These are phyloP conservation scores for Hyaloscypha bicolor DNA, from an alignment of 495 filamentous ascomycete genomes.

Conservation along the genomic window DNA sequence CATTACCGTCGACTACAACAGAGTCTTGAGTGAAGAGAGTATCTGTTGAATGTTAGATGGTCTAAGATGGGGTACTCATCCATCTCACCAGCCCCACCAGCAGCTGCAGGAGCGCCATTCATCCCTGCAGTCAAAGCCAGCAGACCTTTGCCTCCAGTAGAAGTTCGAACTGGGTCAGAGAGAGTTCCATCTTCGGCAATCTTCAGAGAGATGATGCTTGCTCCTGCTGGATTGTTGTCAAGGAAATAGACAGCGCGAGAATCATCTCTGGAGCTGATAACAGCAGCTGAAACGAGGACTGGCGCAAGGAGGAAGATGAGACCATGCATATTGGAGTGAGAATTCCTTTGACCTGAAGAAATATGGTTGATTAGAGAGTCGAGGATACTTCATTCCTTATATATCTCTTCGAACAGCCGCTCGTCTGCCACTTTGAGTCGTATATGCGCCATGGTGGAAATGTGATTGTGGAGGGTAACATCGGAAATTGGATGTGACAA, in stretches of 20 bases:
- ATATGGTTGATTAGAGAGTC: neutral
- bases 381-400: neutral
- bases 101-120: constrained; percentile 13
- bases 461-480: neutral
- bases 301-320: constrained; percentile 16
- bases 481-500: neutral
- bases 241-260: constrained; percentile 35
- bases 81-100: constrained; percentile 14
- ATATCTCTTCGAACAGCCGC: neutral
- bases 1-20: constrained; percentile 32
- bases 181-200: constrained; percentile 33
- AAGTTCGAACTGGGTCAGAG: constrained; percentile 31
- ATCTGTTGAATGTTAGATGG: constrained; percentile 23
- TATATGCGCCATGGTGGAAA: neutral
- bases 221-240: constrained; percentile 35
- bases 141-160: constrained; percentile 34
- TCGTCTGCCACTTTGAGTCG: neutral
- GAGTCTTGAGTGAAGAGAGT: constrained; percentile 35
- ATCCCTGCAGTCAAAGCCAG: constrained; percentile 24
- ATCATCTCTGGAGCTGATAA: constrained; percentile 2
- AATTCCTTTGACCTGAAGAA: neutral
- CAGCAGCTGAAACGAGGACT: constrained; percentile 14
- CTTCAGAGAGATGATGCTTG: constrained; percentile 34
- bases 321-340: constrained; percentile 16
- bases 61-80: neutral